Conservation (phyloP, 1,284 basidiomycete genomes). For the Boletus albobrunnescens region DNA sequence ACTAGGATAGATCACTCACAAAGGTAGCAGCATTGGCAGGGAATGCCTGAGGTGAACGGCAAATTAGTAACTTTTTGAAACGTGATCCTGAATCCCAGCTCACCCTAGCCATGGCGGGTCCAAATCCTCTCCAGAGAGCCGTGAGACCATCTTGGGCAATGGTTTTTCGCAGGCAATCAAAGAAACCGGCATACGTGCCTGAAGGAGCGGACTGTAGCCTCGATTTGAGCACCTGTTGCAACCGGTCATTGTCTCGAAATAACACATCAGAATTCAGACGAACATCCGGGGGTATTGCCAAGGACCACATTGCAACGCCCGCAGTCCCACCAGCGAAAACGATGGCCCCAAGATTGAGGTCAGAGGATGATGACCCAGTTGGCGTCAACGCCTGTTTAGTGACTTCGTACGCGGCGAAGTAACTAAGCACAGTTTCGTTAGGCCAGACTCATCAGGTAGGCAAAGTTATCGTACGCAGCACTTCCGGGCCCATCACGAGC, state of each 20-base stretch:
- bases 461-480: constrained; percentile 68
- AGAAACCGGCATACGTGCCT: constrained; percentile 90
- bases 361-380: constrained; percentile 66
- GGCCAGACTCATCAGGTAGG: background rate
- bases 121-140: constrained; percentile 96
- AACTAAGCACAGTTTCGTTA: constrained; percentile 46
- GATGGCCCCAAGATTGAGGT: constrained; percentile 85
- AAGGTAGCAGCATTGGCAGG: constrained; percentile 96
- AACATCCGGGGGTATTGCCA: constrained; percentile 94
- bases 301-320: constrained; percentile 96
- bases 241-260: constrained; percentile 13
- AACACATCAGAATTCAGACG: constrained; percentile 29
- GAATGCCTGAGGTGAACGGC: constrained; percentile 59
- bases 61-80: constrained; percentile 8
- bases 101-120: constrained; percentile 93
- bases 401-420: constrained; percentile 96
- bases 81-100: constrained; percentile 25
- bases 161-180: constrained; percentile 91
- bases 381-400: constrained; percentile 86
- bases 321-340: constrained; percentile 92
- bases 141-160: constrained; percentile 86
- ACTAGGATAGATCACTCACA: constrained; percentile 48
- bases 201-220: constrained; percentile 94
- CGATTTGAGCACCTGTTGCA: constrained; percentile 85
- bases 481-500: constrained; percentile 94